phyloP scores from a whole-genome alignment of 352 stramenopile genomes.

The Pythium vanterpoolii region DNA sequence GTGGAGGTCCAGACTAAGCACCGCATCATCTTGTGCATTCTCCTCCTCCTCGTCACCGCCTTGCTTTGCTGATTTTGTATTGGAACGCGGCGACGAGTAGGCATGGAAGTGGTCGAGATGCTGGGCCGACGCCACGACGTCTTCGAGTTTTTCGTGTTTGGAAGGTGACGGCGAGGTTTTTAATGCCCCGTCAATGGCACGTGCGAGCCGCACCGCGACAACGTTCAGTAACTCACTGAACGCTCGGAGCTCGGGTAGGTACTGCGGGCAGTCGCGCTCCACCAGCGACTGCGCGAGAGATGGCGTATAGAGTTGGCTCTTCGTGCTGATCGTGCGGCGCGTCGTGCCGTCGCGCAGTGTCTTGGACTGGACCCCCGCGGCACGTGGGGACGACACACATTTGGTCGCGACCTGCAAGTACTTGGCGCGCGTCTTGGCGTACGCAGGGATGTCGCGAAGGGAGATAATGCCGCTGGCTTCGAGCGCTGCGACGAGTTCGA shows the following conservation, averaged over 20 bases:
- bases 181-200: conserved; percentile 11
- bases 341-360: conserved; percentile 25
- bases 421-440: conserved; percentile 7
- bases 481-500: conserved; percentile 15
- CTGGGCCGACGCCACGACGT: conserved; percentile 14
- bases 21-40: background rate
- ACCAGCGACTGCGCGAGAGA: conserved; percentile 4
- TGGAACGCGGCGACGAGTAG: conserved; percentile 20
- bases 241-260: conserved; percentile 8
- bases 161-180: conserved; percentile 1
- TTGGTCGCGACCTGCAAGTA: conserved; percentile 15
- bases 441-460: conserved; percentile 21
- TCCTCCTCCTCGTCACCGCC: conserved; percentile 1
- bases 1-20: conserved; percentile 28
- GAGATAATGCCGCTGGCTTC: conserved; percentile 19
- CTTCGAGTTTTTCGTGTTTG: conserved; percentile 9
- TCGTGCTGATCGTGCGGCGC: conserved; percentile 25
- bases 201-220: conserved; percentile 10
- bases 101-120: conserved; percentile 30
- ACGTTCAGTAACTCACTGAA: conserved; percentile 20
- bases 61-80: background rate
- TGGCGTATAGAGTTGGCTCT: conserved; percentile 14
- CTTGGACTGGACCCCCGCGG: conserved; percentile 9
- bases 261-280: conserved; percentile 6
- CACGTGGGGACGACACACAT: conserved; percentile 9